These are phyloP conservation scores for Lenzites betulinus DNA, from an alignment of 768 basidiomycete genomes.

Conservation along the genomic window DNA sequence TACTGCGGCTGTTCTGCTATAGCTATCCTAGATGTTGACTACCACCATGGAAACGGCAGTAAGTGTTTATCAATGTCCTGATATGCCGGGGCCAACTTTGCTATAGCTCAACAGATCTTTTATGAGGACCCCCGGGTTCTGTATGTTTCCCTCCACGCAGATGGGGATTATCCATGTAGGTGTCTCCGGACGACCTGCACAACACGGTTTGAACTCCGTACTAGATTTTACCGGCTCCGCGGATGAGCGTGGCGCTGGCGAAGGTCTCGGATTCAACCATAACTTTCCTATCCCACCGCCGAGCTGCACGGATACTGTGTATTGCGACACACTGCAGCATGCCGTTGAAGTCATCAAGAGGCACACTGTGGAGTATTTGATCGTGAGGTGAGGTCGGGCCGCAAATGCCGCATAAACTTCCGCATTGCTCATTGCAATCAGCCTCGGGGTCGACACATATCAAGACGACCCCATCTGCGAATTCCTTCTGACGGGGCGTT, in stretches of 20 bases:
- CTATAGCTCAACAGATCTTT: constrained; percentile 34
- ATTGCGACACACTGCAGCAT: constrained; percentile 25
- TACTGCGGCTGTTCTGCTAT: not conserved
- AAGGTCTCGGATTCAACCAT: constrained; percentile 29
- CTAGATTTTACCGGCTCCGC: constrained; percentile 35
- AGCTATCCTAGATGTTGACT: constrained; percentile 38
- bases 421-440: constrained; percentile 12
- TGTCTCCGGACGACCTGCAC: not conserved
- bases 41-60: constrained; percentile 41
- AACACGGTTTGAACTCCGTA: no score
- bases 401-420: not conserved
- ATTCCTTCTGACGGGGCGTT: constrained; percentile 31
- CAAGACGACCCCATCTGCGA: constrained; percentile 34
- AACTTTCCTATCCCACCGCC: constrained; percentile 36
- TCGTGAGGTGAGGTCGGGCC: constrained; percentile 30
- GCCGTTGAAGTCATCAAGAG: constrained; percentile 23
- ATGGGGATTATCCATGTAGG: constrained; percentile 37
- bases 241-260: constrained; percentile 30
- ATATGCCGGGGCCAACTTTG: no score
- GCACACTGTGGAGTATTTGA: constrained; percentile 27
- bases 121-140: constrained; percentile 34
- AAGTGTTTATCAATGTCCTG: no score
- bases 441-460: constrained; percentile 39
- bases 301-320: constrained; percentile 27
- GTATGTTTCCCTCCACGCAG: constrained; percentile 36